Conservation (phyloP, 2,329 filamentous ascomycete genomes). For the Calonectria multiphialidica region DNA sequence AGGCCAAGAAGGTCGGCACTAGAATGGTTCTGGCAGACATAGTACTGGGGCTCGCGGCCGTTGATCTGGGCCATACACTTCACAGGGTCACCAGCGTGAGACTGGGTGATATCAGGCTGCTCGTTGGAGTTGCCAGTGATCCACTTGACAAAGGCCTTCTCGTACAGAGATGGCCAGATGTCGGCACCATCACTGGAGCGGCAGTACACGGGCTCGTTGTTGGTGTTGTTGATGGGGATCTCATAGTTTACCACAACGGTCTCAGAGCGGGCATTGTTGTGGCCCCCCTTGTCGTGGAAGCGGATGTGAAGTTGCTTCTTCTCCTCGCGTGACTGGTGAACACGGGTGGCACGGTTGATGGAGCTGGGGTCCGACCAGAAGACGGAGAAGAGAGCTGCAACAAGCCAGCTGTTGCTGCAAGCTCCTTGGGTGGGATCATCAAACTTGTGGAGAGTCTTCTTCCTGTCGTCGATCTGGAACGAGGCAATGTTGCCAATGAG, state of each 20-base stretch:
- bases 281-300: constrained; percentile 59
- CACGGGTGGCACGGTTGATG: constrained; percentile 53
- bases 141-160: constrained; percentile 63
- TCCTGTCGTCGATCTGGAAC: constrained; percentile 41
- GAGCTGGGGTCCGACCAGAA: constrained; percentile 57
- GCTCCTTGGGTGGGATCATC: constrained; percentile 59
- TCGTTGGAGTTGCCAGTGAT: constrained; percentile 46
- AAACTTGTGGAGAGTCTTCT: constrained; percentile 44
- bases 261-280: constrained; percentile 53
- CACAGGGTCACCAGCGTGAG: constrained; percentile 55
- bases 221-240: constrained; percentile 58
- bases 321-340: constrained; percentile 40
- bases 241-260: constrained; percentile 57
- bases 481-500: constrained; percentile 48
- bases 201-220: constrained; percentile 56
- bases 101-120: constrained; percentile 56
- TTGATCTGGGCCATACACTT: constrained; percentile 60
- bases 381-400: constrained; percentile 59
- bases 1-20: constrained; percentile 51
- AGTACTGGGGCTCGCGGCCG: constrained; percentile 53
- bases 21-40: constrained; percentile 47
- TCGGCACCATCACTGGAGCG: constrained; percentile 55
- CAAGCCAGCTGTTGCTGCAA: constrained; percentile 56
- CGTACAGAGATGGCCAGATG: constrained; percentile 59
- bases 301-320: constrained; percentile 48